phyloP scores from a whole-genome alignment of 345 rosid genomes.

The Passiflora organensis region DNA sequence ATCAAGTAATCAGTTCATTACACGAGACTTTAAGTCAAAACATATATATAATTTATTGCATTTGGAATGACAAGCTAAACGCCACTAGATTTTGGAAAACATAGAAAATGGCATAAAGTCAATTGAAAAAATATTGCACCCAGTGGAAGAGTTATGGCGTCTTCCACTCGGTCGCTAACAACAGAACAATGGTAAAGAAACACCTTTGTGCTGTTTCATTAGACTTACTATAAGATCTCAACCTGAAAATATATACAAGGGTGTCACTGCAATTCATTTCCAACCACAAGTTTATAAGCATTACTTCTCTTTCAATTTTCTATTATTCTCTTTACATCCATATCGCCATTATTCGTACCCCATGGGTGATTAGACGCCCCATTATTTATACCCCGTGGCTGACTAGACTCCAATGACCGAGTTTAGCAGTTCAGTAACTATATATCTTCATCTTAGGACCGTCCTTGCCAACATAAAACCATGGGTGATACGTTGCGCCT shows the following conservation, averaged over 20 bases:
- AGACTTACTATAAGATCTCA: background rate
- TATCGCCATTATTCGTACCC: conserved; percentile 1
- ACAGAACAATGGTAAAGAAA: too few relatives aligned
- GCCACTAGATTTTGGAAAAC: background rate
- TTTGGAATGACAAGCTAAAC: background rate
- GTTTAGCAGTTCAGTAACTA: background rate
- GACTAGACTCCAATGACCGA: conserved; percentile 10
- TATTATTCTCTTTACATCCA: conserved; percentile 17
- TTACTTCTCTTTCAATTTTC: conserved; percentile 15
- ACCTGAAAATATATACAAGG: background rate
- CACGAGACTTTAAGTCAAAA: background rate
- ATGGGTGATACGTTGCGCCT: conserved; percentile 59
- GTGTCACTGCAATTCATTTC: conserved; percentile 3
- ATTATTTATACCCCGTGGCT: conserved; percentile 28
- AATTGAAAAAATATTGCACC: background rate
- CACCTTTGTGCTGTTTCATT: conserved; percentile 8
- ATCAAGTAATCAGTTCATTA: too few relatives aligned
- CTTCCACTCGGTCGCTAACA: conserved; percentile 19
- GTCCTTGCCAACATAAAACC: conserved; percentile 13
- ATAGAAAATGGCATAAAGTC: too few relatives aligned
- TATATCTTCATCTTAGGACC: conserved; percentile 5
- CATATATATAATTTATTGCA: background rate
- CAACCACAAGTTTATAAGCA: conserved; percentile 30
- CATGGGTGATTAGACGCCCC: background rate
- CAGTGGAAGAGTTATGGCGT: conserved; percentile 25